Base-by-base conservation (phyloP, 441 rosid genomes). In the Gossypium schwendimanii region DNA sequence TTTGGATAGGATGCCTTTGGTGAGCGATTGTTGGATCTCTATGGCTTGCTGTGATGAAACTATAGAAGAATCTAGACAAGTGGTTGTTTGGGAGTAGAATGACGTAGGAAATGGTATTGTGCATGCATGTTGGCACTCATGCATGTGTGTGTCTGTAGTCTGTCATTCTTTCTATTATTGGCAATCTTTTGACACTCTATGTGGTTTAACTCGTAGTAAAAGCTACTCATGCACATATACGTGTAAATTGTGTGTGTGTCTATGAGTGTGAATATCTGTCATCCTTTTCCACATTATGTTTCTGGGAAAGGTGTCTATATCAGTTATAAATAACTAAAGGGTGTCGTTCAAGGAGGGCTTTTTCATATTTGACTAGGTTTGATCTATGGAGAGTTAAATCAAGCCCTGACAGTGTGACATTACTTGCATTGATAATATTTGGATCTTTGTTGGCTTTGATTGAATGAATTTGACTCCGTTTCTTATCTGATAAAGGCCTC, bases 401-500 rank as follows among this genome's bases (percentile, higher is more conserved):
- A 33, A 33, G 39, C 8, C 8, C 39, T 33, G 9, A 6, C 9
- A 6, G 9, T 33, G 6, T 65, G 39, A 44, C 12, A 44, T 12
- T 11, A 2, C 2, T 7, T 65, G 20, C 14, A 2, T 21, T 21
- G 3, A 12, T 44, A 65, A 23, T 2, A 44, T 7, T 3, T 21
- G 3, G 6, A 41, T 20, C 0, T 63, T 63, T 44, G 24, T n/a
- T 44, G 24, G 36, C 18, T 65, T 6, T 11, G 5, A 64, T 21
- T 20, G 61, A 36, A 58, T 67, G 55, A 68, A 62, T 36, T 65
- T 74, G 75, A 75, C 75, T 81, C 72, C 73, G 72, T 71, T 80
- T 75, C 57, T 54, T 79, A 65, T 11, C 36, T 65, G 54, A 23
- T 87, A 76, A 86, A 93, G 98, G 78, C 97, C 97, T 36, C 98